Percentiles rank a stretch among this genome's conserved stretches.
Evolutionary conservation across 306 rosid species (phyloP).

Genomic region (Alnus rubra): DNA sequence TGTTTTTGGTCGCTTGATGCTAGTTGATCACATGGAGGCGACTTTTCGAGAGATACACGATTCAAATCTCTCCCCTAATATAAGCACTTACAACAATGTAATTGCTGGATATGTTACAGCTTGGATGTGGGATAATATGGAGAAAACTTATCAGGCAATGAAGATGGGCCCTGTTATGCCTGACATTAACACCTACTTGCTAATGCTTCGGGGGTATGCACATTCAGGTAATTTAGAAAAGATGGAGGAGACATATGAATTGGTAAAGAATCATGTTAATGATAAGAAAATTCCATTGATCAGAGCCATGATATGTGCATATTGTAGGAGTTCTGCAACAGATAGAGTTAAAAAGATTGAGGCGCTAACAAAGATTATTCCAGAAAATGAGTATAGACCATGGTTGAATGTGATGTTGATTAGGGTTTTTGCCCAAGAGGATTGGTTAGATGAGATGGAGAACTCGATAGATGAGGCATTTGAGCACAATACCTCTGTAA

Average conservation of each 20-base stretch:
- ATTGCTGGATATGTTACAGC: constrained; percentile 73
- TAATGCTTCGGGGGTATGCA: constrained; percentile 86
- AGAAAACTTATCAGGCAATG: constrained; percentile 52
- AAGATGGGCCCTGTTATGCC: constrained; percentile 51
- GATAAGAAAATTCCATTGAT: constrained; percentile 41
- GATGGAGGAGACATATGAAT: constrained; percentile 70
- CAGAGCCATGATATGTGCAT: constrained; percentile 79
- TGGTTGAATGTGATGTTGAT: constrained; percentile 79
- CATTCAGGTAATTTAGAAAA: constrained; percentile 58
- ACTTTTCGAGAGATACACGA: constrained; percentile 47
- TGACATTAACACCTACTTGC: constrained; percentile 42
- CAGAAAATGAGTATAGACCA: constrained; percentile 60
- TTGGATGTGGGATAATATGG: constrained; percentile 87
- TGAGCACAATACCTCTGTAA: constrained; percentile 45
- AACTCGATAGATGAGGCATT: constrained; percentile 69
- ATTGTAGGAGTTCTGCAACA: constrained; percentile 56
- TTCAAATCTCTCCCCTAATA: constrained; percentile 37
- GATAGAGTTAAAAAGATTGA: constrained; percentile 58
- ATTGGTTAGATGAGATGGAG: constrained; percentile 69
- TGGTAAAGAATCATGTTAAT: constrained; percentile 46
- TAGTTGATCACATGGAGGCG: constrained; percentile 72
- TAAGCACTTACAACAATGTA: constrained; percentile 61
- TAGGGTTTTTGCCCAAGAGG: constrained; percentile 62
- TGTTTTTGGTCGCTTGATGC: constrained; percentile 64
- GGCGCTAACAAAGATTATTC: constrained; percentile 54